Base-by-base conservation (phyloP, 2,329 filamentous ascomycete species). In the Remersonia thermophila region DNA sequence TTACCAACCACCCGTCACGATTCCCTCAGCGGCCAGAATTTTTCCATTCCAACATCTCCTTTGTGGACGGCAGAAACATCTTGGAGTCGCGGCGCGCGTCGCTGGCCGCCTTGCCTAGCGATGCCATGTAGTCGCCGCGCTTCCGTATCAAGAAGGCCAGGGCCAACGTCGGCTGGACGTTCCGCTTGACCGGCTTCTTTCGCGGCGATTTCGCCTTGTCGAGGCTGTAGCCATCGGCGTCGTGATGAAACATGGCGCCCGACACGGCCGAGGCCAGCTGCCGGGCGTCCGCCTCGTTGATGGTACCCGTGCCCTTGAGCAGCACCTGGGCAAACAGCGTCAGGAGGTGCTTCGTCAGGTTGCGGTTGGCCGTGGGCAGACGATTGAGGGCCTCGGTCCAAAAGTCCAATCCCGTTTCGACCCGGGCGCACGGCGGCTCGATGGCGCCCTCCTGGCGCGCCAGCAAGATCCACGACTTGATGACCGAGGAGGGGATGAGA, bases 381-480 rank as follows among this genome's bases (percentile, higher is more conserved):
- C 48, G 42, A 41, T 47, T 51, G 13, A 51, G 41, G 4, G 47
- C 48, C 30, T 51, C 48, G 14, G 41, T 43, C 48, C 48, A 51
- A 8, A 51, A 47, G 27, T 51, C 48, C 10, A 50, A 38, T 1
- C 47, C 48, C 16, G 45, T 44, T n/a, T 51, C 48, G 30, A 48
- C 27, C 12, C 44, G 36, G 1, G 44, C 35, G 8, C 42, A 44
- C 0, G 43, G 39, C 12, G 42, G 44, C 26, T 46, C 46, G 32
- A 49, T 48, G 30, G 44, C 48, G 13, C 45, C 48, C 15, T 43
- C 41, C 20, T 50, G 47, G 0, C 47, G 33, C 4, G 46, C 47
- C 0, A 51, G 43, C 27, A 48, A 29, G 17, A 51, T 37, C 48
- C 48, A 51, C 1, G 40, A 42, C 13, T 39, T 44, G 10, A 47